A percentile compares a stretch with the other conserved stretches of the same genome.
phyloP scores from a whole-genome alignment of 2,329 filamentous ascomycete genomes.

The Penicillium sp. region DNA sequence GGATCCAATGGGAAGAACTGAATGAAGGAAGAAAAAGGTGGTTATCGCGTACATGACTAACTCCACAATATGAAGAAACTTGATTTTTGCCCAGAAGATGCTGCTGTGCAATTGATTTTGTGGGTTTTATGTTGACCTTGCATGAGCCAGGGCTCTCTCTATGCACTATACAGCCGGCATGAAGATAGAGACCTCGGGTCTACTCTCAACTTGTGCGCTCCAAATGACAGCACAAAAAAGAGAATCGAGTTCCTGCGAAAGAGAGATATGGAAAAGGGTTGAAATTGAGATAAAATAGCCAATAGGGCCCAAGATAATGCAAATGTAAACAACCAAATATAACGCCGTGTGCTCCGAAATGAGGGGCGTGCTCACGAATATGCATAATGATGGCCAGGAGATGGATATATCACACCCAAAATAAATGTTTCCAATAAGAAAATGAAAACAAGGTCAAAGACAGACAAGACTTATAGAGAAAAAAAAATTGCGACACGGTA shows the following conservation, averaged over 20 bases:
- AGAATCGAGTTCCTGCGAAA: neutral
- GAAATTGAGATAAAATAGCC: too few relatives aligned
- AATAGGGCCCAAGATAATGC: slow-evolving; percentile 1
- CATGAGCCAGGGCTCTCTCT: neutral
- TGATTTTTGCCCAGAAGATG: neutral
- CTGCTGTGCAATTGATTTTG: neutral
- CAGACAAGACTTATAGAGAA: neutral
- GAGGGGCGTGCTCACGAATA: slow-evolving; percentile 3
- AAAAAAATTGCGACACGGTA: neutral
- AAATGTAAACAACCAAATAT: slow-evolving; percentile 4
- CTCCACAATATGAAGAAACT: neutral
- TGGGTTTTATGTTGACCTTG: neutral
- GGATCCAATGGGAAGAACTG: neutral
- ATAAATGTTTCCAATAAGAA: neutral
- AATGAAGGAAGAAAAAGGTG: too few relatives aligned
- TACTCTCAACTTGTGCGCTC: neutral
- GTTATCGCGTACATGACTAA: neutral
- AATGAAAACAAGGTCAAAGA: neutral
- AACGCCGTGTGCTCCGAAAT: slow-evolving; percentile 25
- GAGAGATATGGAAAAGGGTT: neutral
- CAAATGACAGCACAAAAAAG: neutral
- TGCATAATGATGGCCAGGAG: slow-evolving; percentile 18
- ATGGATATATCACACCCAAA: slow-evolving; percentile 7
- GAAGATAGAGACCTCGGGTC: neutral
- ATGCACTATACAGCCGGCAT: neutral